These are phyloP conservation scores for Tripterygium wilfordii DNA, from an alignment of 177 flowering plant species.

Conservation along the genomic window DNA sequence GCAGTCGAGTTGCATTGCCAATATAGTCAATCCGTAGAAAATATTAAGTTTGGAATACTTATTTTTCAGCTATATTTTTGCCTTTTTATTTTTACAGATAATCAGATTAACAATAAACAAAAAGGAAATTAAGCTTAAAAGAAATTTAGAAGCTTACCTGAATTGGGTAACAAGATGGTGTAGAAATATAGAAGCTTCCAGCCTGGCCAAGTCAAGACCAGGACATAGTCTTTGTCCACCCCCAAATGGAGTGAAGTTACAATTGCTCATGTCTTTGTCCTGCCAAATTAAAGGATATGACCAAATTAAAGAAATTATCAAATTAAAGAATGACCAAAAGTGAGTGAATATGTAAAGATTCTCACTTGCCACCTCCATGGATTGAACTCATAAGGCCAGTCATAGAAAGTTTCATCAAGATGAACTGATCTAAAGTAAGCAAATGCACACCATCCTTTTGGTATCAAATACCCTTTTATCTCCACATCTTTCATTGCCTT, in stretches of 20 bases:
- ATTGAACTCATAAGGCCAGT: slow-evolving; percentile 65
- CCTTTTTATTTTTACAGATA: no score
- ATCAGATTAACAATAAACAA: no score
- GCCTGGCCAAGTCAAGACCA: slow-evolving; percentile 85
- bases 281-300: slow-evolving; percentile 13
- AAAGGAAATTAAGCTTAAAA: no score
- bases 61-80: no score
- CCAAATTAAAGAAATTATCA: background rate
- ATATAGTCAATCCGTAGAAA: no score
- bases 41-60: no score
- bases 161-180: slow-evolving; percentile 84
- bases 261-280: slow-evolving; percentile 52
- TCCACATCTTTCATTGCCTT: slow-evolving; percentile 81
- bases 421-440: slow-evolving; percentile 86
- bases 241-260: slow-evolving; percentile 86
- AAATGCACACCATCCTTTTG: slow-evolving; percentile 85
- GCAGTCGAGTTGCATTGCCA: no score
- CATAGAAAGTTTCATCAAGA: slow-evolving; percentile 66
- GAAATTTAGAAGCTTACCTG: no score
- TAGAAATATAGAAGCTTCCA: slow-evolving; percentile 88
- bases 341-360: background rate
- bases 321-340: background rate
- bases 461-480: slow-evolving; percentile 75
- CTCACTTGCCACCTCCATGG: slow-evolving; percentile 99
- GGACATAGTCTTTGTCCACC: slow-evolving; percentile 97